A percentile compares a stretch with the other conserved stretches of the same genome.
Evolutionary conservation across 805 yeast species (phyloP).

Genomic region (Zygotorulaspora chibaensis): DNA sequence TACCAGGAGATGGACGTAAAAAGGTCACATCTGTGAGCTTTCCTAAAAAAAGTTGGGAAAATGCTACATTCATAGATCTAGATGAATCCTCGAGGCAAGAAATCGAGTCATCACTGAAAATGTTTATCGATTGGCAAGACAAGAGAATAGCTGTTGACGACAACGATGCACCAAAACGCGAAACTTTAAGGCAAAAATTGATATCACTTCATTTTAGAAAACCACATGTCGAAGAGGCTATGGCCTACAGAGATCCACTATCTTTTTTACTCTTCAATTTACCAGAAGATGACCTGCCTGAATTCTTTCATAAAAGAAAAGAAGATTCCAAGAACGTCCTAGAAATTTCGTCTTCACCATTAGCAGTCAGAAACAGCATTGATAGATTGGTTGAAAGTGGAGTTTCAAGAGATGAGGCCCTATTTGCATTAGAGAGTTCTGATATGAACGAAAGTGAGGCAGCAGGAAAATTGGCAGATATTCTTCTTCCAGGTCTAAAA

Average conservation of each 20-base stretch:
- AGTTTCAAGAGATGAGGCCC: slow-evolving; percentile 59
- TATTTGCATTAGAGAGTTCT: slow-evolving; percentile 42
- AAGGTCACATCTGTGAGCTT: slow-evolving; percentile 24
- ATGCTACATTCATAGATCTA: slow-evolving; percentile 64
- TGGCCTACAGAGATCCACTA: slow-evolving; percentile 48
- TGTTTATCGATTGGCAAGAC: slow-evolving; percentile 52
- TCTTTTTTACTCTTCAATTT: slow-evolving; percentile 68
- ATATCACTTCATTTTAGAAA: slow-evolving; percentile 59
- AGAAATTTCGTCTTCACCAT: slow-evolving; percentile 38
- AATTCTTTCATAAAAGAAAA: slow-evolving; percentile 50
- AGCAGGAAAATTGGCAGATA: slow-evolving; percentile 46
- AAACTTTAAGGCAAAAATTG: slow-evolving; percentile 34
- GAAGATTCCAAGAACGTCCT: slow-evolving; percentile 56
- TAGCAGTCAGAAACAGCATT: slow-evolving; percentile 50
- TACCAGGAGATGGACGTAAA: neutral
- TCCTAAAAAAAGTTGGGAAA: slow-evolving; percentile 62
- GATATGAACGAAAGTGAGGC: slow-evolving; percentile 47
- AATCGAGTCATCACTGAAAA: slow-evolving; percentile 58
- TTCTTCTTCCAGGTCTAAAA: slow-evolving; percentile 24
- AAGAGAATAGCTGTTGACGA: slow-evolving; percentile 10
- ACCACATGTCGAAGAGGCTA: slow-evolving; percentile 67
- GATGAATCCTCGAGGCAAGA: slow-evolving; percentile 56
- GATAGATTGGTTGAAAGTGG: slow-evolving; percentile 64
- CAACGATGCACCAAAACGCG: slow-evolving; percentile 11
- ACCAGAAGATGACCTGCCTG: slow-evolving; percentile 92